A percentile compares a stretch with the other conserved stretches of the same genome.
Evolutionary conservation across 1,284 basidiomycete genomes (phyloP).

Genomic region (Thecaphora thlaspeos): DNA sequence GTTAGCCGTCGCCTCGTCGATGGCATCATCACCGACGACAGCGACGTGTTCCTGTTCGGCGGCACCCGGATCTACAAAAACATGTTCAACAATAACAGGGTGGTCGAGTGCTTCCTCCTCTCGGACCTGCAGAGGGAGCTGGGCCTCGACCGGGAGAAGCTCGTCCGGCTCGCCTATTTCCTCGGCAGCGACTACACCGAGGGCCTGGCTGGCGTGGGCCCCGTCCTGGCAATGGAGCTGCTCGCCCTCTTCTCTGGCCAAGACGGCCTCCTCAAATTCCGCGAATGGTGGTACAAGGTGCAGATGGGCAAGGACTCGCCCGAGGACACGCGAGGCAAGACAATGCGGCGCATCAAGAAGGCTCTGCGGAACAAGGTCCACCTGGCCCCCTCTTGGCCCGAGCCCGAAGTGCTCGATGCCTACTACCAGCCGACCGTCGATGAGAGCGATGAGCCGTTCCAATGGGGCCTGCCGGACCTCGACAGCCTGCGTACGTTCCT

Average conservation of each 20-base stretch:
- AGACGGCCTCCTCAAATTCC: conserved; percentile 79
- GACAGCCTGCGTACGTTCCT: conserved; percentile 73
- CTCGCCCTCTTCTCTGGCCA: conserved; percentile 57
- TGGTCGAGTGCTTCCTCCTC: conserved; percentile 89
- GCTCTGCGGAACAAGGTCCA: conserved; percentile 65
- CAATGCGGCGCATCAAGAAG: conserved; percentile 52
- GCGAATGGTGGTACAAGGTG: conserved; percentile 92
- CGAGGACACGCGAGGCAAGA: conserved; percentile 65
- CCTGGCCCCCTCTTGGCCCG: conserved; percentile 80
- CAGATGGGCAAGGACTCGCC: conserved; percentile 78
- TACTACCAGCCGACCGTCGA: conserved; percentile 90
- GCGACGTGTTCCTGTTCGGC: conserved; percentile 97
- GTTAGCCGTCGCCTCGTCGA: conserved; percentile 82
- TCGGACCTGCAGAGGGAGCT: conserved; percentile 84
- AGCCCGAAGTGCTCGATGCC: conserved; percentile 77
- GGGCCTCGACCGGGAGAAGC: conserved; percentile 78
- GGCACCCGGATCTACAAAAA: conserved; percentile 92
- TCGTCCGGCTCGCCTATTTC: conserved; percentile 86
- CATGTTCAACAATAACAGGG: conserved; percentile 99
- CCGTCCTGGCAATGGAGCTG: conserved; percentile 88
- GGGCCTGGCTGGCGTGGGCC: conserved; percentile 91
- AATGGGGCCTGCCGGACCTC: conserved; percentile 94
- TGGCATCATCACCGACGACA: conserved; percentile 98
- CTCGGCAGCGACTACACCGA: conserved; percentile 96
- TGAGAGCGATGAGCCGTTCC: conserved; percentile 86